Evolutionary conservation across 1,284 basidiomycete genomes (phyloP), one percentile per base, ranked within the genome.

Genomic region (Peniophora sp.): DNA sequence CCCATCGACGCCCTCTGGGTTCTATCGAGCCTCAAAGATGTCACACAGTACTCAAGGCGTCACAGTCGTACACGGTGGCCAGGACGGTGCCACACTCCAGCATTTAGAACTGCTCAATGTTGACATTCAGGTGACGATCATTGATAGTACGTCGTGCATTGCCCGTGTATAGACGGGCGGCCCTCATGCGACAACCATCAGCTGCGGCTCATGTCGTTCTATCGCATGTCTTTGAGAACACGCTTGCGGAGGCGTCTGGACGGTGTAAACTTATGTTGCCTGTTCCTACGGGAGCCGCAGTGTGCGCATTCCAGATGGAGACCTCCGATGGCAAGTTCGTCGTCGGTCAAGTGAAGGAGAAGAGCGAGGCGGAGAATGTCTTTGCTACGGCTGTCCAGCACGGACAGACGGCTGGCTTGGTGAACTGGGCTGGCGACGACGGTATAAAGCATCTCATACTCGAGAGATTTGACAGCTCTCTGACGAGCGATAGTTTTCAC

Each of bases 191-290:
- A 12, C 5, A 5, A 32, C 12, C 22, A 11, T 19, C 56, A 81
- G 77, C 78, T 0, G 74, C 77, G 9, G 75, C 78, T 0, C 67
- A 70, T 17, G 71, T 82, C 6, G 66, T 69, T 0, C 58, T 85
- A n/a, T 59, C 59, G 0, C 81, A 84, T 53, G 61, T 58, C 0
- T 85, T 74, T 58, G 57, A 50, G 16, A 80, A 83, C 56, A 53
- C 65, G 0, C 62, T 63, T 1, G 53, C 59, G 14, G 52, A 55
- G 14, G 51, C 67, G 0, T 75, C 78, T 0, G 55, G 63, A 39
- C 66, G 72, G 46, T 77, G 75, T 8, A 71, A 74, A 36, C 85
- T 82, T 59, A 66, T 73, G 44, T 83, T 85, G 55, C 81, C 82
- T 1, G 69, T 83, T 1, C 83, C 82, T 1, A 77, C 73, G 0